Evolutionary conservation across 2,329 filamentous ascomycete species (phyloP), one percentile per base, ranked within the genome.

Genomic region (Stagonosporopsis chrysanthemi): DNA sequence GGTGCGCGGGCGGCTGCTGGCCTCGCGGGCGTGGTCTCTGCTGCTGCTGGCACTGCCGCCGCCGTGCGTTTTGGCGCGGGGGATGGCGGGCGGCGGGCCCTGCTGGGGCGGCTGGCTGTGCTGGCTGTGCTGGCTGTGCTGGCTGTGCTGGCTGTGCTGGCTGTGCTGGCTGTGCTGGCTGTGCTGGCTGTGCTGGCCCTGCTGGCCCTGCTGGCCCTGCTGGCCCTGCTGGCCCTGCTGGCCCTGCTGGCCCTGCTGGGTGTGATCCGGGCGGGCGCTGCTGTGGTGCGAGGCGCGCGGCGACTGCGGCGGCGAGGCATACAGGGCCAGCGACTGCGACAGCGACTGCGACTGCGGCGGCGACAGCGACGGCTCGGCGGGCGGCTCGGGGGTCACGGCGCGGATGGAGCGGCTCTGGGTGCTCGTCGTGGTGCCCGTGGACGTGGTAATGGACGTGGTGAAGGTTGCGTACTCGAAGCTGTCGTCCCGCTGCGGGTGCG

Each of bases 361-460:
- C 24, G 68, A 73, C 42, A 68, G 67, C 49, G 69, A 73, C 51
- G 74, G 73, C 4, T 69, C 60, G 39, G 59, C 53, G 51, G 67
- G 61, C 5, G 64, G 67, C 40, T 91, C 89, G 63, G 88, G 88
- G 60, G 88, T 90, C 62, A 90, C 86, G 54, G 87, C 79, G 61
- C 88, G 86, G 68, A 88, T 84, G 42, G 83, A 70, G 46, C 56
- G 59, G 15, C 59, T 51, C 24, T 69, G 66, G 44, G 61, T 58
- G 42, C 56, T 50, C 36, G 53, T 52, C 14, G 28, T 47, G 14
- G 50, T 51, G 45, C 48, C 41, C 22, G 14, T 46, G n/a, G 38
- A 35, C 15, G 44, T 53, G 40, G 38, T 46, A 6, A 56, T 38
- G 4, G 50, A 41, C 3, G 56, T 55, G 8, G 51, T 53, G 23